Base-by-base conservation (phyloP, 2,329 filamentous ascomycete genomes). In the Xylariomycetidae sp. region DNA sequence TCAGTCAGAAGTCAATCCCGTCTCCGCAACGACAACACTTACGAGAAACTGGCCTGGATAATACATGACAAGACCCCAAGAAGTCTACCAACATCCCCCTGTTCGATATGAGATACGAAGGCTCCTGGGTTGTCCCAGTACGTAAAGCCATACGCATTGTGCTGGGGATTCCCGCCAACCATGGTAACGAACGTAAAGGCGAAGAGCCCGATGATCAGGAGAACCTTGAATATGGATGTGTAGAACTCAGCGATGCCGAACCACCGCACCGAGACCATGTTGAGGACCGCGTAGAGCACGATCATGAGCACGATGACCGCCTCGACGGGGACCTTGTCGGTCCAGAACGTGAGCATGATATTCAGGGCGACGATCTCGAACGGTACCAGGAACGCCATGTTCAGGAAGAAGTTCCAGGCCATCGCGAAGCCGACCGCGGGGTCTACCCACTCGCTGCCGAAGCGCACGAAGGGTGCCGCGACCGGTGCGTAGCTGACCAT, bases 331-430 rank as follows among this genome's bases (percentile, higher is more conserved):
- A 71, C 63, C 20, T 58, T 54, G 20, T 56, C 48, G 10, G 53
- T 47, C 68, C 68, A 72, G 42, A 57, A 70, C 3, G 50, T 47
- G 17, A 68, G 50, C 8, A 61, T 63, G 46, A 48, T 27, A 50
- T 58, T 43, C 14, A 58, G 34, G 3, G 56, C 58, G 2, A 52
- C 47, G 31, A 60, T 29, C 13, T 59, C 35, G n/a, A 71, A 72
- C 0, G 69, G 69, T 4, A 72, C 64, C 29, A 71, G 52, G 6
- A 65, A 57, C 6, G 65, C 68, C 51, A 70, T 63, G 37, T 68
- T 68, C 29, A 72, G 49, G 49, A 70, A 70, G 46, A 70, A 72
- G 41, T 70, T 71, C 54, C 65, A 70, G 4, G 63, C 64, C 13
- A 60, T 59, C 15, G 63, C 61, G 31, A 68, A 59, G 5, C 65